Conservation (phyloP, 2,329 filamentous ascomycete species). For the Monilinia vaccinii-corymbosi region DNA sequence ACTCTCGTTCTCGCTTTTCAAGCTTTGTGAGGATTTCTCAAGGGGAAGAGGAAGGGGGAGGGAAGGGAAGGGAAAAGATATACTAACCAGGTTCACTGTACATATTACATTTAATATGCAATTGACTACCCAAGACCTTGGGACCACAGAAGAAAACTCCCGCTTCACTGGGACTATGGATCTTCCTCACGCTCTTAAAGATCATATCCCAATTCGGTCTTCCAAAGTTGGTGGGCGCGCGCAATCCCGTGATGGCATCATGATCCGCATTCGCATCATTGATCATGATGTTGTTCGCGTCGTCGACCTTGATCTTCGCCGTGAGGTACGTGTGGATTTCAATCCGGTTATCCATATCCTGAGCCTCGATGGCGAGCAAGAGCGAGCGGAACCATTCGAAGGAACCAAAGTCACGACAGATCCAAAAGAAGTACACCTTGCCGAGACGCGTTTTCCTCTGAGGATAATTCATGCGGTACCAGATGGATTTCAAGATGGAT, state of each 20-base stretch:
- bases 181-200: constrained; percentile 72
- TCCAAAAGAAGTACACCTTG: constrained; percentile 92
- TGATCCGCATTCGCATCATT: constrained; percentile 79
- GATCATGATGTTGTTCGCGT: constrained; percentile 88
- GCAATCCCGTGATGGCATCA: constrained; percentile 74
- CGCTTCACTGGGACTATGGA: constrained; percentile 63
- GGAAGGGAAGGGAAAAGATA: no score
- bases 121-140: constrained; percentile 64
- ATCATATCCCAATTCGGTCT: constrained; percentile 88
- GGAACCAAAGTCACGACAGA: constrained; percentile 78
- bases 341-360: constrained; percentile 75
- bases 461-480: constrained; percentile 87
- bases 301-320: constrained; percentile 76
- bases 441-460: constrained; percentile 68
- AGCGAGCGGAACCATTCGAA: constrained; percentile 87
- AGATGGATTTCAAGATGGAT: constrained; percentile 82
- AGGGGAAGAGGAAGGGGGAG: neutral
- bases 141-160: constrained; percentile 83
- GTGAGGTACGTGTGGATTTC: constrained; percentile 87
- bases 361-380: constrained; percentile 74
- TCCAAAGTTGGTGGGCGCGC: constrained; percentile 77
- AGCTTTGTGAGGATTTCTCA: no score
- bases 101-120: constrained; percentile 82
- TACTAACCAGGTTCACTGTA: constrained; percentile 73
- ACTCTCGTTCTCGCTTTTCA: no score